Evolutionary conservation across 1,139 yeast species (phyloP), one percentile per base, ranked within the genome.

Genomic region (Debaryomycetaceae sp.): DNA sequence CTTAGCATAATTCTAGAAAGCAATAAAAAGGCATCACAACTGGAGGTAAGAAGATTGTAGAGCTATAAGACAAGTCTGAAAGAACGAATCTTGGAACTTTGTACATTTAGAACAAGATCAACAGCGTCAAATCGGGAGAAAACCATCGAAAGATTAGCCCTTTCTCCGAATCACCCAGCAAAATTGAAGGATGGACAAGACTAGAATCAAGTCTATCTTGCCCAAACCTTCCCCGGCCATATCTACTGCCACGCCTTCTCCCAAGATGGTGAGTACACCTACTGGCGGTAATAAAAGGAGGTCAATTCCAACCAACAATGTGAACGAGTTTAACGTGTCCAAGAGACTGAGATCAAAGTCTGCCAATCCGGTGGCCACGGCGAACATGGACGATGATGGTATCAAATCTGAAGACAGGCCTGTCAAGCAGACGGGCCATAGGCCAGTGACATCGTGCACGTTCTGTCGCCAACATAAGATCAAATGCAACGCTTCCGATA

Each of bases 381-480:
- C 38, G 22, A 22, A 37, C 9, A 22, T 38, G 9, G 24, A 37
- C 17, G 24, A 23, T 11, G 14, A 34, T 23, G 11, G 23, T 3
- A n/a, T 9, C 2, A 6, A 11, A 11, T 7, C 20, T 6, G 36
- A 24, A 1, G 60, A 55, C 5, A 50, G 47, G 20, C 40, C 53
- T 1, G 44, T 58, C 33, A 70, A 69, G 49, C 70, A 65, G 40
- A 61, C 73, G 0, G 76, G 76, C 11, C 91, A 85, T 56, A 70
- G 97, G 45, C 97, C 97, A 0, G 95, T 90, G 1, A 87, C 96
- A 0, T 86, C 96, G 3, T 91, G 98, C 60, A 87, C 96, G 0
- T 95, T 89, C 58, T 91, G 98, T 61, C 81, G 97, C 44, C 97
- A 91, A 60, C 97, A 90, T 61, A 91, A 91, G 65, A 89, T 90